Evolutionary conservation across 768 basidiomycete genomes (phyloP).

Genomic region (Termitomyces sp.): DNA sequence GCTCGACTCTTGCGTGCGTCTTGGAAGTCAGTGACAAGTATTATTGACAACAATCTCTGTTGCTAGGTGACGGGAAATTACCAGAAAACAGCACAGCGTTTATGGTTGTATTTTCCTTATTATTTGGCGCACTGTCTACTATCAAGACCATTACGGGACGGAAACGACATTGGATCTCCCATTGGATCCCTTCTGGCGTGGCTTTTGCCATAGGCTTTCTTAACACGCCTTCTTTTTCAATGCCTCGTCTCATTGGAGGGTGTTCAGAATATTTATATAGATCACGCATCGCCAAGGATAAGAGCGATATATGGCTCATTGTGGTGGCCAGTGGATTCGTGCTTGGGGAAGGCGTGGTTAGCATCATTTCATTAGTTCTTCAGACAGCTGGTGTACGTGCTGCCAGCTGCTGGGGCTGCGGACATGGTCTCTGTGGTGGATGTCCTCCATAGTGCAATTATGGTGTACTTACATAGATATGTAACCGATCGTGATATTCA

Average conservation of each 20-base stretch:
- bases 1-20: conserved; percentile 69
- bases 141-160: conserved; percentile 56
- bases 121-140: conserved; percentile 65
- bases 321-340: conserved; percentile 95
- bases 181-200: conserved; percentile 87
- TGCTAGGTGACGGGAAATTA: conserved; percentile 71
- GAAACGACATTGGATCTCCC: conserved; percentile 47
- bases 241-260: conserved; percentile 88
- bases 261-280: conserved; percentile 70
- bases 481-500: not conserved
- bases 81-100: conserved; percentile 70
- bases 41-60: conserved; percentile 14
- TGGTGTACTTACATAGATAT: conserved; percentile 3
- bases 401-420: conserved; percentile 84
- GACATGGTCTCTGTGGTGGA: conserved; percentile 64
- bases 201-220: conserved; percentile 95
- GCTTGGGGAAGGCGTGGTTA: conserved; percentile 88
- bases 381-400: conserved; percentile 71
- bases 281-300: conserved; percentile 42
- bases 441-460: conserved; percentile 37
- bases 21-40: not conserved
- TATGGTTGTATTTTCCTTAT: conserved; percentile 71
- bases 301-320: conserved; percentile 67
- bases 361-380: conserved; percentile 71
- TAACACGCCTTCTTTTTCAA: conserved; percentile 91